phyloP scores from a whole-genome alignment of 2,329 filamentous ascomycete genomes.

The Exophiala xenobiotica region DNA sequence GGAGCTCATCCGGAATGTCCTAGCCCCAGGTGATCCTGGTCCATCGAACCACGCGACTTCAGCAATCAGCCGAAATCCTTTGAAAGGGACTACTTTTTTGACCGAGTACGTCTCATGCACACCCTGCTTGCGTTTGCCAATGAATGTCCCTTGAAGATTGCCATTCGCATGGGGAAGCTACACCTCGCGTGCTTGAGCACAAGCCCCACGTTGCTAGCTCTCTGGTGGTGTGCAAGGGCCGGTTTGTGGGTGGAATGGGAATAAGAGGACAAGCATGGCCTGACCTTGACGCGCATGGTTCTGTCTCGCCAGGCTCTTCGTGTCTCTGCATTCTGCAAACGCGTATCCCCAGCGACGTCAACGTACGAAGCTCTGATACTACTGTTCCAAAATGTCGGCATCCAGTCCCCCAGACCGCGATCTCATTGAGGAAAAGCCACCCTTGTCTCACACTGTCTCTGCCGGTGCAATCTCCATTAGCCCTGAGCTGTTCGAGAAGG shows the following conservation, averaged over 20 bases:
- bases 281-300: neutral
- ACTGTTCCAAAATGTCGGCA: slow-evolving; percentile 15
- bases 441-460: slow-evolving; percentile 22
- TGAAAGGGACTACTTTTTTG: neutral
- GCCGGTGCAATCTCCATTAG: slow-evolving; percentile 26
- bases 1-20: neutral
- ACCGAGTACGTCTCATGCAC: neutral
- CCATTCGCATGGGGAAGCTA: neutral
- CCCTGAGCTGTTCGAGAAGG: slow-evolving; percentile 29
- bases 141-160: neutral
- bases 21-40: neutral
- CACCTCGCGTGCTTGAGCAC: neutral
- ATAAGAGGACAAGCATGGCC: slow-evolving; percentile 2
- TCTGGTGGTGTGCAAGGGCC: neutral
- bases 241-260: neutral
- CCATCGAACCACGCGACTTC: neutral
- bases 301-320: neutral
- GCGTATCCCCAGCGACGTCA: neutral
- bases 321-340: neutral
- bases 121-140: neutral
- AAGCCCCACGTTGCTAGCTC: neutral
- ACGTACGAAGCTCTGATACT: neutral
- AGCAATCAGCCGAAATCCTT: neutral
- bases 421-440: slow-evolving; percentile 20
- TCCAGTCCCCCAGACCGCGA: slow-evolving; percentile 18